Evolutionary conservation across 805 yeast genomes (phyloP), one percentile per base, ranked within the genome.

Genomic region (Metschnikowia cubensis): DNA sequence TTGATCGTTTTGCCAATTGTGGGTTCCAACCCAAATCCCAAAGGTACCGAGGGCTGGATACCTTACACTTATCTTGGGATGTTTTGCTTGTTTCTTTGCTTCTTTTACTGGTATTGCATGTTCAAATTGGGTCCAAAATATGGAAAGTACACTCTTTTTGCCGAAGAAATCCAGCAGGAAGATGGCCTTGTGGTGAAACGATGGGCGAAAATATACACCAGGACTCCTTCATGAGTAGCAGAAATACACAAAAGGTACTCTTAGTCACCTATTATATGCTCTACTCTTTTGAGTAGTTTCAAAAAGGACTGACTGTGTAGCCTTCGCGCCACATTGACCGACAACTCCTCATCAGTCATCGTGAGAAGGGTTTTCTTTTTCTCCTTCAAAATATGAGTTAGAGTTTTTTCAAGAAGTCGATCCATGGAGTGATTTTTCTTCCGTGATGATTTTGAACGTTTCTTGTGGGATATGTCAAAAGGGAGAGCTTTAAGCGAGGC

Each of bases 111-210:
- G 91, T 62, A 65, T 1, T 37, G 76, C 13, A 75, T 69, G 67
- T 86, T 84, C 58, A 64, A 60, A 15, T 17, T 77, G 0, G 57
- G 77, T 20, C 88, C 89, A 0, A 56, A 65, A 52, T 8, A 72
- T 0, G 72, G 76, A 6, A 66, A 68, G 0, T 85, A 85, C 57
- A 64, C 63, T 4, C 60, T 85, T 25, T 65, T 68, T 6, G 70
- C 73, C 8, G 74, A 68, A 44, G 73, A 70, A 2, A 58, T 66
- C 4, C 65, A 60, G 20, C 66, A 80, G 45, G 71, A 74, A 2
- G 90, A 85, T 63, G 90, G 90, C 0, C 63, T 84, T 46, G 69
- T 69, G 4, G 70, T 83, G 1, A 82, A 80, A 53, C 63, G 67
- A 54, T 85, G 90, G 90, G 67, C 63, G 11, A 80, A 76, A 49